Conservation (phyloP, 2,329 filamentous ascomycete species). For the Stachybotrys echinatus region DNA sequence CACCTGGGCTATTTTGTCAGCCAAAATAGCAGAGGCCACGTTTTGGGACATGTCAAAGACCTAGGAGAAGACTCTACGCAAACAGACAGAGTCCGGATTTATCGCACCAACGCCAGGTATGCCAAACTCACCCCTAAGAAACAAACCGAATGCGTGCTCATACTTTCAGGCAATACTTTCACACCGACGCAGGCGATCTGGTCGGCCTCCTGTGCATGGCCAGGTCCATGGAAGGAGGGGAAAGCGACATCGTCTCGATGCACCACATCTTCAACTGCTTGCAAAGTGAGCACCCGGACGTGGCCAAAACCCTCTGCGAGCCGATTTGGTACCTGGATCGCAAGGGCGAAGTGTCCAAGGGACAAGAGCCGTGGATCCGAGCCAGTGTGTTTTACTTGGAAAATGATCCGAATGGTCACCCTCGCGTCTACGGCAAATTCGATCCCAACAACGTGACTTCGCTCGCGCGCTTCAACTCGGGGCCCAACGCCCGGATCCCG, state of each 20-base stretch:
- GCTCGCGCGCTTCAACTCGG: constrained; percentile 8
- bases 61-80: constrained; percentile 74
- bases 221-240: constrained; percentile 71
- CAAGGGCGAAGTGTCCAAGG: constrained; percentile 73
- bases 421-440: constrained; percentile 60
- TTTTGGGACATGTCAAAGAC: constrained; percentile 83
- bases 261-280: constrained; percentile 80
- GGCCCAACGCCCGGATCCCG: constrained; percentile 8
- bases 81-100: constrained; percentile 81
- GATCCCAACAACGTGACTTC: constrained; percentile 71
- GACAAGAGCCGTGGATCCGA: constrained; percentile 69
- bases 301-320: constrained; percentile 66
- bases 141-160: too few relatives aligned
- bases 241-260: constrained; percentile 72
- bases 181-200: constrained; percentile 76
- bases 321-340: constrained; percentile 91
- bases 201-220: constrained; percentile 79
- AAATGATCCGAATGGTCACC: constrained; percentile 43
- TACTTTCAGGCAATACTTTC: constrained; percentile 31
- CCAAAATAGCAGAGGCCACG: constrained; percentile 77
- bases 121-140: too few relatives aligned
- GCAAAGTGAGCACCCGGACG: constrained; percentile 71
- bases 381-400: constrained; percentile 74
- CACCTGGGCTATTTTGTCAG: constrained; percentile 81
- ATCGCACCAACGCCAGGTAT: constrained; percentile 51